These are phyloP conservation scores for Purpureocillium lavendulum DNA, from an alignment of 2,329 filamentous ascomycete species.

Conservation along the genomic window DNA sequence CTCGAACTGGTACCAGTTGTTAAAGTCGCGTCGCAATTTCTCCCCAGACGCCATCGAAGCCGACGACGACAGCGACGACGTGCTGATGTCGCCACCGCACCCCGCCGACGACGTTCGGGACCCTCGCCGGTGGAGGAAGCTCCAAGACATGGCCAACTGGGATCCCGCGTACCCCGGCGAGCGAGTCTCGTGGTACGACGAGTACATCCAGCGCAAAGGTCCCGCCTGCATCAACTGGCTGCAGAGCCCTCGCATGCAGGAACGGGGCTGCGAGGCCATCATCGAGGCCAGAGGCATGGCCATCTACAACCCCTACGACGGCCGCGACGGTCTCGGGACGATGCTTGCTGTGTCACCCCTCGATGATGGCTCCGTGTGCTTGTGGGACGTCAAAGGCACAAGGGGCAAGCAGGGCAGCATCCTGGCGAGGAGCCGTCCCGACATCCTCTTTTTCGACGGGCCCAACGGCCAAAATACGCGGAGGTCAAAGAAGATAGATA, in stretches of 20 bases:
- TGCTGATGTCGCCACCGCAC: not conserved
- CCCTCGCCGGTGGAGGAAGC: conserved; percentile 9
- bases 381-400: conserved; percentile 69
- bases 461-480: conserved; percentile 33
- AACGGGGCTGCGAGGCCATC: conserved; percentile 32
- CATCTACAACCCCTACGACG: conserved; percentile 47
- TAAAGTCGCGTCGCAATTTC: conserved; percentile 34
- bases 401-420: conserved; percentile 51
- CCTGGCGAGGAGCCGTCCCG: conserved; percentile 55
- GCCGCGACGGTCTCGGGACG: conserved; percentile 34
- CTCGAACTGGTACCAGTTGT: conserved; percentile 56
- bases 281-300: conserved; percentile 68
- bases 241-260: conserved; percentile 45
- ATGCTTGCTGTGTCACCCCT: conserved; percentile 64
- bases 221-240: conserved; percentile 72
- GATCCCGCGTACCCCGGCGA: conserved; percentile 69
- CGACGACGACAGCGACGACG: conserved; percentile 11
- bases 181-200: conserved; percentile 73
- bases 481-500: conserved; percentile 59
- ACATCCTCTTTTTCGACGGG: conserved; percentile 55
- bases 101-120: too few relatives aligned
- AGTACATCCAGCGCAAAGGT: conserved; percentile 77
- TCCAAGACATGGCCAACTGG: conserved; percentile 67
- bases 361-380: conserved; percentile 77
- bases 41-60: conserved; percentile 15